Conservation (phyloP, 371 early-diverging fungal species). For the Apophysomyces ossiformis region DNA sequence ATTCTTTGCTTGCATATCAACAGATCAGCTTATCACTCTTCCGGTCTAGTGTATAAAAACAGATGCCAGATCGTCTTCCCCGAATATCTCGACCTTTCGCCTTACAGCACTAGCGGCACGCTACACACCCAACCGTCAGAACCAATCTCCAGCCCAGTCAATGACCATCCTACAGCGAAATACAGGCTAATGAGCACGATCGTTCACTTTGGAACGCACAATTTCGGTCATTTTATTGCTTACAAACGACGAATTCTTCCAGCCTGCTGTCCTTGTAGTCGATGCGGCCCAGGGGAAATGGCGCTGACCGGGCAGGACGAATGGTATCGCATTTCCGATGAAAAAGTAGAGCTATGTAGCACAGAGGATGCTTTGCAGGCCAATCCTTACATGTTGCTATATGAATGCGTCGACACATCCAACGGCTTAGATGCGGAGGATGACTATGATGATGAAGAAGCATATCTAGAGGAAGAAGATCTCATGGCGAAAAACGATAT, state of each 20-base stretch:
- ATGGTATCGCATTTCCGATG: constrained; percentile 86
- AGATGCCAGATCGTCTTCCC: constrained; percentile 63
- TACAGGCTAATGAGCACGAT: constrained; percentile 85
- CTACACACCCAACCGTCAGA: constrained; percentile 53
- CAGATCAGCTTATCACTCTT: constrained; percentile 66
- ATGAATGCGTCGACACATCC: constrained; percentile 56
- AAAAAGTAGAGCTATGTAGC: constrained; percentile 73
- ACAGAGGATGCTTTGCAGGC: constrained; percentile 68
- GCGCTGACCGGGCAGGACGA: constrained; percentile 10
- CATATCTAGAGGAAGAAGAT: constrained; percentile 4
- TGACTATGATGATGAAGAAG: neutral
- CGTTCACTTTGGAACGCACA: constrained; percentile 86
- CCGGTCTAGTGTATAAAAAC: constrained; percentile 72
- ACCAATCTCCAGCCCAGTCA: constrained; percentile 56
- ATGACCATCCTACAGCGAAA: constrained; percentile 1
- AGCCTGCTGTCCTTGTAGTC: constrained; percentile 35
- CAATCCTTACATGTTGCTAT: constrained; percentile 91
- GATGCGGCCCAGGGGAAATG: constrained; percentile 19
- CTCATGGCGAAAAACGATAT: neutral
- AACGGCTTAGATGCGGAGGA: neutral
- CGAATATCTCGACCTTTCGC: constrained; percentile 65
- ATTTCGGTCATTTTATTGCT: constrained; percentile 93
- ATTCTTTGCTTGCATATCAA: constrained; percentile 74
- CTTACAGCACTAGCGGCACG: constrained; percentile 60
- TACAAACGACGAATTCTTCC: constrained; percentile 68